phyloP scores from a whole-genome alignment of 2,329 filamentous ascomycete species.

The Didymella arachidicola region DNA sequence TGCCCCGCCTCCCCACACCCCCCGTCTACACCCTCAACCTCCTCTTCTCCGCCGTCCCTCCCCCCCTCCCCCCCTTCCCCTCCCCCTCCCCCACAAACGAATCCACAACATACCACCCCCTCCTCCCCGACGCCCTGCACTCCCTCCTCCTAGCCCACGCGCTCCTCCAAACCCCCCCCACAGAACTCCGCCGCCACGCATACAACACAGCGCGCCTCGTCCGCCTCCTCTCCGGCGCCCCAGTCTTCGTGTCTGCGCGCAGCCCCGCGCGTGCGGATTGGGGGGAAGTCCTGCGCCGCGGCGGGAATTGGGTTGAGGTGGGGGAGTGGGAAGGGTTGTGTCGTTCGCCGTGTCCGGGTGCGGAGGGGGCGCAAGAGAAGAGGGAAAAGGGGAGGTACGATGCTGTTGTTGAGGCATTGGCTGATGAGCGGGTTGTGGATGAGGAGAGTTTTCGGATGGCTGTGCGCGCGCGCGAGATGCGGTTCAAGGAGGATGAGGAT shows the following conservation, averaged over 20 bases:
- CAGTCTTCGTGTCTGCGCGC: constrained; percentile 76
- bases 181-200: constrained; percentile 79
- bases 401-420: constrained; percentile 71
- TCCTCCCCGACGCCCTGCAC: constrained; percentile 80
- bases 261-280: constrained; percentile 79
- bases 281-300: constrained; percentile 75
- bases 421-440: constrained; percentile 72
- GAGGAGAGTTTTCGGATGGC: constrained; percentile 71
- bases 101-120: too few relatives aligned
- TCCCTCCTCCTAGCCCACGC: constrained; percentile 78
- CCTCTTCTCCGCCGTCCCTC: constrained; percentile 75
- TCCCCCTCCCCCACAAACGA: too few relatives aligned
- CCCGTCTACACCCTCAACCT: constrained; percentile 65
- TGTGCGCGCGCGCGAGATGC: constrained; percentile 66
- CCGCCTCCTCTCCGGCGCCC: constrained; percentile 79
- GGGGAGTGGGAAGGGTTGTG: constrained; percentile 76
- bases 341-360: constrained; percentile 43
- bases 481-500: constrained; percentile 65
- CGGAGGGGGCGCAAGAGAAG: constrained; percentile 60
- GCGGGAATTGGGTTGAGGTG: constrained; percentile 71
- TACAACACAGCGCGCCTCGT: constrained; percentile 81
- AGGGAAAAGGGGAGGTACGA: constrained; percentile 68
- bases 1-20: constrained; percentile 59
- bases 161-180: constrained; percentile 79
- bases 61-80: constrained; percentile 73